Base-by-base conservation (phyloP, 352 stramenopile genomes). In the Ochromonadaceae sp. region DNA sequence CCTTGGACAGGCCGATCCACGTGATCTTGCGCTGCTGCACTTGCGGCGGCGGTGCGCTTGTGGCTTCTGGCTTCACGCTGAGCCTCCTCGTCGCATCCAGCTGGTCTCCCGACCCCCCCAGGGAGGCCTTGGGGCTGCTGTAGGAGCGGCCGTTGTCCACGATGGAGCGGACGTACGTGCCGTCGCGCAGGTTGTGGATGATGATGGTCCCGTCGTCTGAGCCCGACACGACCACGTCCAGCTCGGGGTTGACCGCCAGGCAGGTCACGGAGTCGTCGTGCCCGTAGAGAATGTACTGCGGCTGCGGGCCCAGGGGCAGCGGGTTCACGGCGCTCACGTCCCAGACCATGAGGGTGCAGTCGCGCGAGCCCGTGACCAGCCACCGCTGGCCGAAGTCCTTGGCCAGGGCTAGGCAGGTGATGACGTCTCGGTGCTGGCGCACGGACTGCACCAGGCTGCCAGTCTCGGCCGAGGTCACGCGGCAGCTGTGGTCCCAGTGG, bases 151-250 rank as follows among this genome's bases (percentile, higher is more conserved):
- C n/a, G 50, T 20, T 36, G 58, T 12, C 9, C 17, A 57, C 26
- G 35, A 65, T 65, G n/a, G 56, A 52, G 5, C 56, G 39, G n/a
- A 65, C 10, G 35, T 65, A 65, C 5, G 25, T 12, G 7, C 81
- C 80, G 17, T 69, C 74, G 15, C 77, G 55, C 17, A 86, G 66
- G 38, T 75, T 81, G 65, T 89, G 80, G 28, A 91, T 56, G 57
- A 80, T 84, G 61, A 89, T 76, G 31, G 59, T 76, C n/a, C 79
- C 81, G 67, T 74, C 73, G 48, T 72, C 40, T 2, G 69, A 76
- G 42, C 75, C 79, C 70, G 69, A 81, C 3, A 87, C 67, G 44
- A 80, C 74, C 41, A 86, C 62, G 75, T 88, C 81, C 30, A 90
- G 49, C 12, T 65, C 59, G 39, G 59, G 28, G 44, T 41, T 50